Base-by-base conservation (phyloP, 148 eudicot genomes). In the Gaultheria prostrata region DNA sequence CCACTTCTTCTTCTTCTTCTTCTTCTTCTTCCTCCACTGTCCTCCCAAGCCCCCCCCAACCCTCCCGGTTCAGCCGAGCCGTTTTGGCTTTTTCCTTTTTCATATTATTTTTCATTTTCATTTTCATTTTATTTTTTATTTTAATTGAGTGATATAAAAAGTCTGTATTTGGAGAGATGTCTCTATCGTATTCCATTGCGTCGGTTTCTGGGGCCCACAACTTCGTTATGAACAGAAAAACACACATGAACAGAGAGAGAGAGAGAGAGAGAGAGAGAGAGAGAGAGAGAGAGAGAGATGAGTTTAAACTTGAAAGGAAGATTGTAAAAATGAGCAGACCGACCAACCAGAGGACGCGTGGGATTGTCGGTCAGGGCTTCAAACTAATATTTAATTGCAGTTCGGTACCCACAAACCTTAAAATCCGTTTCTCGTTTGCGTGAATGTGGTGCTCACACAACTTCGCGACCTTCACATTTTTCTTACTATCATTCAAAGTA, bases 311-410 rank as follows among this genome's bases (percentile, higher is more conserved):
- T 67, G 69, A 33, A 30, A 53, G 32, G 77, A 54, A 51, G 43
- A 61, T 8, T 6, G 14, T 17, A 2, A 28, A 82, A 79, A 77
- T 77, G 67, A 15, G 87, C 83, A 63, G 87, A 76, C 89, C 87
- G 82, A 87, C 92, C 89, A 85, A 88, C 88, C 89, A 88, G 53
- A 88, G 86, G 81, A 78, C 88, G 87, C 90, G 89, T 90, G 89
- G 57, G 80, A 35, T 75, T 79, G 54, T 74, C 87, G 82, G 88
- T 85, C 83, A 76, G 88, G 80, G 54, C 72, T 74, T 82, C 51
- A 59, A 75, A 75, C 80, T 78, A 35, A 30, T 82, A 57, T 61
- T 84, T 32, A 77, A 82, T 79, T 82, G 49, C 69, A 56, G 18
- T 63, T 14, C 11, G 30, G 77, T 39, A 45, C 80, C 67, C 21